These are phyloP conservation scores for Dothistroma septosporum DNA, from an alignment of 2,329 filamentous ascomycete species.

Conservation along the genomic window DNA sequence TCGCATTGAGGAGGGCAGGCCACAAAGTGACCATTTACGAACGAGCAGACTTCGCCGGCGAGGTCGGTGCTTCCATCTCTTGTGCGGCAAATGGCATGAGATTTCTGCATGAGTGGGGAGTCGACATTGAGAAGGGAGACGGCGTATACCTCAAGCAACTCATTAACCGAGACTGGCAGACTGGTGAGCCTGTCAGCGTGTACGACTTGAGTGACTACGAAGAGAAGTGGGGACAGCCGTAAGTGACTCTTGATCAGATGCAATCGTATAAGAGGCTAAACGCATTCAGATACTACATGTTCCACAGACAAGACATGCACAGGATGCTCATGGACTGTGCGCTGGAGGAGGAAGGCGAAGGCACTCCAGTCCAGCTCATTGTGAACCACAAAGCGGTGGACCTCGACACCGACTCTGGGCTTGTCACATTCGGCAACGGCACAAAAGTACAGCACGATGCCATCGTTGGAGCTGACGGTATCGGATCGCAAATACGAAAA, in stretches of 20 bases:
- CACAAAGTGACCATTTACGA: conserved; percentile 60
- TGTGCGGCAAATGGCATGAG: conserved; percentile 67
- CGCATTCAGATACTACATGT: conserved; percentile 56
- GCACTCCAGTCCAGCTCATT: conserved; percentile 50
- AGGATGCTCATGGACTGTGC: conserved; percentile 61
- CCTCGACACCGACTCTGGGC: conserved; percentile 48
- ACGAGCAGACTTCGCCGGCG: conserved; percentile 60
- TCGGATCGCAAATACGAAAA: conserved; percentile 61
- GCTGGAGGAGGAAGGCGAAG: conserved; percentile 48
- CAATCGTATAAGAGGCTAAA: background rate
- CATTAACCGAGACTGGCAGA: conserved; percentile 67
- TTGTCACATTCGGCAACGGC: conserved; percentile 54
- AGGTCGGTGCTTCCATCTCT: conserved; percentile 63
- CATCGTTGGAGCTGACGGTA: conserved; percentile 62
- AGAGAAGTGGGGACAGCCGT: conserved; percentile 58
- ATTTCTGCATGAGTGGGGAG: conserved; percentile 65
- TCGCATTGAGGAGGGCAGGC: conserved; percentile 51
- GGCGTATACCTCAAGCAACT: conserved; percentile 62
- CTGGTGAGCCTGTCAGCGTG: conserved; percentile 61
- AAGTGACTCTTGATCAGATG: conserved; percentile 3
- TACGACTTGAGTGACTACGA: conserved; percentile 64
- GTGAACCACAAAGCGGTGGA: conserved; percentile 50
- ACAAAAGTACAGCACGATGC: conserved; percentile 52
- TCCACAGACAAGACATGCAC: conserved; percentile 67
- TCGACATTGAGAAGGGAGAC: conserved; percentile 61